Conservation (phyloP, 208 protist genomes). For the Crithidia thermophila region DNA sequence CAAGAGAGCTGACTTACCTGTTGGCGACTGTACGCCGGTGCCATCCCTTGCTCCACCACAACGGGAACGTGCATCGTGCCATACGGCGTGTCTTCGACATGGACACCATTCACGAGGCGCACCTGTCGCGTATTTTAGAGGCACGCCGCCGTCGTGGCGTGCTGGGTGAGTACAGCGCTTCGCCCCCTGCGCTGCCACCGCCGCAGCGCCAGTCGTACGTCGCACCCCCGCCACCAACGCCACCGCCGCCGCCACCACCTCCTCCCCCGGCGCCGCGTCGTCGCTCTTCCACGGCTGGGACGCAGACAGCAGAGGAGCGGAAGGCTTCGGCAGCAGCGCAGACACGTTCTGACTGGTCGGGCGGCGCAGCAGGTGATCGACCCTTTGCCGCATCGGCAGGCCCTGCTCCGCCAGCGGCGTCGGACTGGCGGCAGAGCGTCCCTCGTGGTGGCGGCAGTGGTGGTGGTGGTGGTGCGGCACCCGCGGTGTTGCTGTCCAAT, state of each 20-base stretch:
- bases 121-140: constrained; percentile 77
- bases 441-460: not conserved
- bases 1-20: too few relatives aligned
- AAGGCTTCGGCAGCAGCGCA: constrained; percentile 10
- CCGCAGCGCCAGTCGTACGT: constrained; percentile 5
- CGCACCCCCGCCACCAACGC: constrained; percentile 8
- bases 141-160: constrained; percentile 66
- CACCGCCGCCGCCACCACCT: constrained; percentile 1
- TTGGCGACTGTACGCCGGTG: too few relatives aligned
- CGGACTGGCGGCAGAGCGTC: constrained; percentile 14
- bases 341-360: constrained; percentile 2
- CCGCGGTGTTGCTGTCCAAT: not conserved
- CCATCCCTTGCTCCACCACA: too few relatives aligned
- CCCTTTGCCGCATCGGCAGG: not conserved
- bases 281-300: constrained; percentile 24
- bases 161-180: constrained; percentile 31
- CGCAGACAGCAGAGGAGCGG: constrained; percentile 27
- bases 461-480: not conserved
- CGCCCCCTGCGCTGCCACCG: not conserved
- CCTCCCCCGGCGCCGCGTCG: not conserved
- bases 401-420: not conserved
- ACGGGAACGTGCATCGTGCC: too few relatives aligned
- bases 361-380: not conserved
- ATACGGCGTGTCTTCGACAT: too few relatives aligned
- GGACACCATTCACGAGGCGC: constrained; percentile 69